Evolutionary conservation across 441 rosid genomes (phyloP).

Genomic region (Manihot esculenta): DNA sequence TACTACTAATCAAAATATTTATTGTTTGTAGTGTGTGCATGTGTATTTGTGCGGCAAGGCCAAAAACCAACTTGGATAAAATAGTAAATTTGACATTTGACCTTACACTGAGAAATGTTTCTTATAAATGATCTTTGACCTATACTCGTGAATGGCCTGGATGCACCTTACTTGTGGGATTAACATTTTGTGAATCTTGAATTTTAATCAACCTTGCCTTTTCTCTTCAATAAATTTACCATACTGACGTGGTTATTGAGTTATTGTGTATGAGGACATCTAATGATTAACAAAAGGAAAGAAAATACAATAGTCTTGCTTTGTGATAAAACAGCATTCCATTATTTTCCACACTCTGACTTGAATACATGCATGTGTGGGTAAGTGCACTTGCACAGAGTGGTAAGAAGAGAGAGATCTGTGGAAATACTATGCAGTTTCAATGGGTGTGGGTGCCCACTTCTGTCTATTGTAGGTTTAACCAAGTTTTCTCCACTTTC

Average conservation of each 20-base stretch:
- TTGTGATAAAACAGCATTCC: too few relatives aligned
- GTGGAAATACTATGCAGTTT: too few relatives aligned
- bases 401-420: too few relatives aligned
- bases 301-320: background rate
- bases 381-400: background rate
- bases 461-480: background rate
- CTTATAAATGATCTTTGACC: too few relatives aligned
- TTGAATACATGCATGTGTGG: background rate
- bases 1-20: background rate
- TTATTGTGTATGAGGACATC: too few relatives aligned
- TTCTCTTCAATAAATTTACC: background rate
- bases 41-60: too few relatives aligned
- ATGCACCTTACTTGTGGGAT: background rate
- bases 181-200: background rate
- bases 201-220: background rate
- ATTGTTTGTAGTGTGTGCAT: background rate
- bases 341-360: background rate
- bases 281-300: background rate
- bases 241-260: background rate
- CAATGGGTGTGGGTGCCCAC: too few relatives aligned
- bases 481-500: background rate
- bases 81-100: background rate
- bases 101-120: too few relatives aligned
- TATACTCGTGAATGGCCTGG: background rate
- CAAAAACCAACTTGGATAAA: background rate